phyloP scores from a whole-genome alignment of 106 monocot genomes.

The Dendrobium nobile region DNA sequence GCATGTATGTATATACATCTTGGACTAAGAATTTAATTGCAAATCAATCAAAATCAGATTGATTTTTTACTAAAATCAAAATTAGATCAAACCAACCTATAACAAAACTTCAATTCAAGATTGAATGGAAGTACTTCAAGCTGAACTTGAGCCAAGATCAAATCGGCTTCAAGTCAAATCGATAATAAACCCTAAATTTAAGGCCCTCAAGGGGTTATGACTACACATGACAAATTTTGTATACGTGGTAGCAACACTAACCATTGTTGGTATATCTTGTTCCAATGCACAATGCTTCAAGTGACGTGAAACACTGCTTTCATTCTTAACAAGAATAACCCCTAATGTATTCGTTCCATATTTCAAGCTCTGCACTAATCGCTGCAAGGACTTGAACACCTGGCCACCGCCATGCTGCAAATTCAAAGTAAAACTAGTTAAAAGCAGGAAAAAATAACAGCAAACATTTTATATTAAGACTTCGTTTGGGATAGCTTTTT shows the following conservation, averaged over 20 bases:
- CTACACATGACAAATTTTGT: not conserved
- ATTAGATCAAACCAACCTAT: too few species aligned
- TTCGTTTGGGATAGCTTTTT: too few species aligned
- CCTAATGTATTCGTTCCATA: slow-evolving; percentile 36
- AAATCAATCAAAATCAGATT: too few species aligned
- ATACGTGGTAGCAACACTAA: slow-evolving; percentile 19
- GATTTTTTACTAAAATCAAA: too few species aligned
- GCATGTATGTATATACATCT: not conserved
- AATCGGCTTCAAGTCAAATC: too few species aligned
- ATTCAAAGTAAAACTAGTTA: slow-evolving; percentile 1
- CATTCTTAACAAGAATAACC: slow-evolving; percentile 54
- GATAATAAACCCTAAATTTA: too few species aligned
- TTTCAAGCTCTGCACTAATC: slow-evolving; percentile 51
- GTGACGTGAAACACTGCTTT: slow-evolving; percentile 56
- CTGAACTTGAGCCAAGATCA: too few species aligned
- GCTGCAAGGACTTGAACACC: slow-evolving; percentile 55
- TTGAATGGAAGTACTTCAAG: too few species aligned
- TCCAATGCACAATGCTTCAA: slow-evolving; percentile 66
- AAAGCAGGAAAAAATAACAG: too few species aligned
- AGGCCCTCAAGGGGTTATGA: too few species aligned
- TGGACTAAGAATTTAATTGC: not conserved
- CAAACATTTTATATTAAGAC: too few species aligned
- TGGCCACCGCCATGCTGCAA: slow-evolving; percentile 76
- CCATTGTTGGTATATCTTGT: slow-evolving; percentile 44
- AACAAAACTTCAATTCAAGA: too few species aligned